A percentile compares a stretch with the other conserved stretches of the same genome.
Evolutionary conservation across 2,329 filamentous ascomycete genomes (phyloP).

Genomic region (Diaporthe amygdali): DNA sequence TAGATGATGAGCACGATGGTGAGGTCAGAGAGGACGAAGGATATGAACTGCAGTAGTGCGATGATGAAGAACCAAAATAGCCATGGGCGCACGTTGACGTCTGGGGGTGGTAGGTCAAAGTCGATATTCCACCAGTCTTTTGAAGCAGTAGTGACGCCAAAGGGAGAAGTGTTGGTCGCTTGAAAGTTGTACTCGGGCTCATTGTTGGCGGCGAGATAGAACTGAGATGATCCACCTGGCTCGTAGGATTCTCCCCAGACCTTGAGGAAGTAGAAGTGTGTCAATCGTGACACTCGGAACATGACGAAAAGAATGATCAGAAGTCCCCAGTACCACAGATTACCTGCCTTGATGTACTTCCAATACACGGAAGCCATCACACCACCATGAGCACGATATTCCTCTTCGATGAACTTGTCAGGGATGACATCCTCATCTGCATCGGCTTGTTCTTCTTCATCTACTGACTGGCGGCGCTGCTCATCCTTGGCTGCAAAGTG

Average conservation of each 20-base stretch:
- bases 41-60: constrained; percentile 63
- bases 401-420: constrained; percentile 78
- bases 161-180: background rate
- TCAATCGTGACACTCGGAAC: constrained; percentile 69
- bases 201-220: constrained; percentile 18
- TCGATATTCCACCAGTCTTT: constrained; percentile 33
- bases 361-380: constrained; percentile 81
- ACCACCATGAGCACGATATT: constrained; percentile 74
- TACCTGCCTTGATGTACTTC: constrained; percentile 84
- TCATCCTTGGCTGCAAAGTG: constrained; percentile 40
- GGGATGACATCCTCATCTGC: constrained; percentile 41
- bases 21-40: constrained; percentile 66
- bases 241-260: constrained; percentile 83
- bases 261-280: constrained; percentile 82
- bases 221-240: constrained; percentile 25
- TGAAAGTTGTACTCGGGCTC: constrained; percentile 6
- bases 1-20: constrained; percentile 81
- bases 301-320: constrained; percentile 67
- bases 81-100: constrained; percentile 74
- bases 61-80: constrained; percentile 72
- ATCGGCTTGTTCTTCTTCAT: constrained; percentile 30
- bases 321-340: constrained; percentile 72
- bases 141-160: constrained; percentile 15
- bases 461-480: constrained; percentile 37
- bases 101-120: constrained; percentile 67